Conservation (phyloP, 257 asterid species). For the Dorcoceras hygrometricum region DNA sequence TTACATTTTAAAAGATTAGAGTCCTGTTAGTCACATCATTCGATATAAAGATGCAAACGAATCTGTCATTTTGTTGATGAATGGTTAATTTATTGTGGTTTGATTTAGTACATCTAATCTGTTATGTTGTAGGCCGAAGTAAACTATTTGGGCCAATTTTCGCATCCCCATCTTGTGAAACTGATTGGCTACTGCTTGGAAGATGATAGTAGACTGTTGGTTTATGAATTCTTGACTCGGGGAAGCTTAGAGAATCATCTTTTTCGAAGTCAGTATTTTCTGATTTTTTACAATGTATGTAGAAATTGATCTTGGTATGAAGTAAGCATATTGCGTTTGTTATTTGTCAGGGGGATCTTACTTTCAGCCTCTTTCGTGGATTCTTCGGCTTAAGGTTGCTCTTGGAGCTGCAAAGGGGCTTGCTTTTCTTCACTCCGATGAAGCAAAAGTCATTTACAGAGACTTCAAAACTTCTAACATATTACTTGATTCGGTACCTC, state of each 20-base stretch:
- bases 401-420: slow-evolving; percentile 91
- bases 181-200: slow-evolving; percentile 62
- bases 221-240: slow-evolving; percentile 58
- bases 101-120: slow-evolving; percentile 3
- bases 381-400: slow-evolving; percentile 79
- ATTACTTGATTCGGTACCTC: slow-evolving; percentile 72
- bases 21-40: neutral
- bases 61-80: neutral
- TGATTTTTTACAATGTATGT: neutral
- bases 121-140: slow-evolving; percentile 47
- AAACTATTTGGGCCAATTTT: slow-evolving; percentile 57
- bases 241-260: slow-evolving; percentile 73
- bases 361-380: slow-evolving; percentile 92
- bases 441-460: slow-evolving; percentile 76
- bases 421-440: slow-evolving; percentile 81
- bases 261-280: slow-evolving; percentile 58
- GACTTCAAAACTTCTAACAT: slow-evolving; percentile 86
- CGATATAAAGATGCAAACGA: neutral
- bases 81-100: neutral
- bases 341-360: slow-evolving; percentile 74
- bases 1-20: neutral
- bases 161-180: slow-evolving; percentile 58
- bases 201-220: slow-evolving; percentile 54
- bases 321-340: neutral
- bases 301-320: neutral